phyloP scores from a whole-genome alignment of 2,329 filamentous ascomycete genomes.

The Venturia oleaginea region DNA sequence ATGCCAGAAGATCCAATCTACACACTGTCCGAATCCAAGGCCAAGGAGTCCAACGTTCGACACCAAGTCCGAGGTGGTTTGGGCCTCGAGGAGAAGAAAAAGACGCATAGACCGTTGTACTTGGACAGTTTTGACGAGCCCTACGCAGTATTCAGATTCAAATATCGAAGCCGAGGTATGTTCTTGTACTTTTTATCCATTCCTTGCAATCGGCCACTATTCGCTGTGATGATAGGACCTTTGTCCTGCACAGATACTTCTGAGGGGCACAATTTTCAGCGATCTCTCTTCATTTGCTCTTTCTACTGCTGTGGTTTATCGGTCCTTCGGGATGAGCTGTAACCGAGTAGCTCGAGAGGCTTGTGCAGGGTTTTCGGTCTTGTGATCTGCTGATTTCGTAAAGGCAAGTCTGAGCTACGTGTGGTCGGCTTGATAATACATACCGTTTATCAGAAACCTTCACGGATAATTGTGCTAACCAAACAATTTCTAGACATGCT shows the following conservation, averaged over 20 bases:
- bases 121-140: slow-evolving; percentile 23
- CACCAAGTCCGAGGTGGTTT: slow-evolving; percentile 27
- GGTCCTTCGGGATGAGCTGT: neutral
- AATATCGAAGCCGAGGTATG: slow-evolving; percentile 30
- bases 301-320: slow-evolving; percentile 1
- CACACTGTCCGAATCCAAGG: slow-evolving; percentile 16
- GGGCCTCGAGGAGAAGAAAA: slow-evolving; percentile 31
- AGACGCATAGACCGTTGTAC: slow-evolving; percentile 20
- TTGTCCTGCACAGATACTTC: slow-evolving; percentile 9
- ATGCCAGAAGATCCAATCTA: slow-evolving; percentile 25
- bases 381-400: slow-evolving; percentile 1
- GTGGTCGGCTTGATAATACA: neutral
- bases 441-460: neutral
- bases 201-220: neutral
- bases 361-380: neutral
- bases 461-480: neutral
- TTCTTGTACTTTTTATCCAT: neutral
- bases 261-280: slow-evolving; percentile 1
- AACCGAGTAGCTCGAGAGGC: neutral
- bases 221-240: slow-evolving; percentile 7
- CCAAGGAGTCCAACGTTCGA: slow-evolving; percentile 19
- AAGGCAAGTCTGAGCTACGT: slow-evolving; percentile 14
- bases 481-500: slow-evolving; percentile 18
- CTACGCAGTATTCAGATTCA: slow-evolving; percentile 42
- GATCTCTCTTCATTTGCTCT: neutral